Base-by-base conservation (phyloP, 1,284 basidiomycete genomes). In the Bjerkandera adusta region DNA sequence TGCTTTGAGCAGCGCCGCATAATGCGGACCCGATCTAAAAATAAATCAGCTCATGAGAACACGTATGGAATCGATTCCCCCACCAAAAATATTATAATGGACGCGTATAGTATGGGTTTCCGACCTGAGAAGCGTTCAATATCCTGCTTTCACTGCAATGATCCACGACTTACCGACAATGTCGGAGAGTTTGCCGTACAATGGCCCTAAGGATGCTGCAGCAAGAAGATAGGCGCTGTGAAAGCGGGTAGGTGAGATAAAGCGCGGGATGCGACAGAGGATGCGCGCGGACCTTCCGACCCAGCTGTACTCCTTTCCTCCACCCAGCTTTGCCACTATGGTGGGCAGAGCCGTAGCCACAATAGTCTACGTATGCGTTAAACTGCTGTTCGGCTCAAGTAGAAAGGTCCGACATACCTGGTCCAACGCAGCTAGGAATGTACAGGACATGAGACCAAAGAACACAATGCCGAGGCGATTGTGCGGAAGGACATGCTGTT, bases 261-360 rank as follows among this genome's bases (percentile, higher is more conserved):
- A 12, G 4, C 20, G 36, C 27, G 20, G n/a, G 15, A 24, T 32
- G 13, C 7, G 22, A 13, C 33, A 37, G 1, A 39, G 41, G 13
- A 33, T 26, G n/a, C 41, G 43, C 33, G 61, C 71, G 20, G 51
- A 83, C 86, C 77, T 87, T 57, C 85, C 86, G 18, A 88, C 84
- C 86, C 86, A 89, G 50, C 81, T 81, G 57, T 88, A 89, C 35
- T 76, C 71, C 13, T 67, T 75, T 5, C 85, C 86, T 24, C 82
- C 83, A 33, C 85, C 84, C 0, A 91, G 73, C 27, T 85, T 66
- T 11, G 61, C 67, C 6, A 89, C 85, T 40, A 91, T 90, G 2
- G 85, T 89, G 1, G 88, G 88, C 32, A 91, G 66, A n/a, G 88
- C 88, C 11, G 87, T 91, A 1, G 85, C 81, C 11, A 89, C 81